These are phyloP conservation scores for Fusarium nematophilum DNA, from an alignment of 2,329 filamentous ascomycete species.

Conservation along the genomic window DNA sequence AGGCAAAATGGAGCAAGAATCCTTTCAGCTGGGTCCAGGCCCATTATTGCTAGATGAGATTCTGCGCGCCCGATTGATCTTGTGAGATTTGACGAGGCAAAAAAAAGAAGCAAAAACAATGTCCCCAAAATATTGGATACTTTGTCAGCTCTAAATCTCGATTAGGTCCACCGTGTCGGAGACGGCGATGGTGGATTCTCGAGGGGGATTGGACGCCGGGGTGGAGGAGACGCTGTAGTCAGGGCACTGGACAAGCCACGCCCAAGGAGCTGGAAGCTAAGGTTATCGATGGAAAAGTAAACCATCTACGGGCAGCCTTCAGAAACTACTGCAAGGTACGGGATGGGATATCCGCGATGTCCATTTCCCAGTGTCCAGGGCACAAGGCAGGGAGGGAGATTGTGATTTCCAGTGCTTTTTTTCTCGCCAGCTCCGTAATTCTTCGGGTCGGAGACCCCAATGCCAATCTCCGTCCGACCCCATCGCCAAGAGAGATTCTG, in stretches of 20 bases:
- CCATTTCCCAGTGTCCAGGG: neutral
- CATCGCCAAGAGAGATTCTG: neutral
- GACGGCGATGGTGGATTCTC: constrained; percentile 15
- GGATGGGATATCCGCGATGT: neutral
- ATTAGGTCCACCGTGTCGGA: constrained; percentile 16
- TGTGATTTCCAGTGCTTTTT: neutral
- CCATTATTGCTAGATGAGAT: constrained; percentile 15
- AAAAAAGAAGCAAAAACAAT: constrained; percentile 6
- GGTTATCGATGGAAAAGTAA: no score
- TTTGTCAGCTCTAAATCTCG: constrained; percentile 13
- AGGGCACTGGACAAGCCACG: constrained; percentile 16
- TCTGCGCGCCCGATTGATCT: constrained; percentile 9
- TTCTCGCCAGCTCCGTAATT: constrained; percentile 17
- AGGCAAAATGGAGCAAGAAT: neutral
- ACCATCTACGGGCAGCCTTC: no score
- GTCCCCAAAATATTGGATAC: neutral
- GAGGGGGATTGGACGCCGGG: constrained; percentile 1
- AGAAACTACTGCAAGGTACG: constrained; percentile 7
- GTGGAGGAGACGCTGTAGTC: neutral
- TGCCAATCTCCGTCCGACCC: neutral
- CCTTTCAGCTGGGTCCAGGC: no score
- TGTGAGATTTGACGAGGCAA: constrained; percentile 26
- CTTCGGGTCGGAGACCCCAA: constrained; percentile 25
- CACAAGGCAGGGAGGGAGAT: constrained; percentile 27
- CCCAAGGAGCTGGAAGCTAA: constrained; percentile 25